Base-by-base conservation (phyloP, 192 early-diverging fungal species). In the Coemansia sp. region DNA sequence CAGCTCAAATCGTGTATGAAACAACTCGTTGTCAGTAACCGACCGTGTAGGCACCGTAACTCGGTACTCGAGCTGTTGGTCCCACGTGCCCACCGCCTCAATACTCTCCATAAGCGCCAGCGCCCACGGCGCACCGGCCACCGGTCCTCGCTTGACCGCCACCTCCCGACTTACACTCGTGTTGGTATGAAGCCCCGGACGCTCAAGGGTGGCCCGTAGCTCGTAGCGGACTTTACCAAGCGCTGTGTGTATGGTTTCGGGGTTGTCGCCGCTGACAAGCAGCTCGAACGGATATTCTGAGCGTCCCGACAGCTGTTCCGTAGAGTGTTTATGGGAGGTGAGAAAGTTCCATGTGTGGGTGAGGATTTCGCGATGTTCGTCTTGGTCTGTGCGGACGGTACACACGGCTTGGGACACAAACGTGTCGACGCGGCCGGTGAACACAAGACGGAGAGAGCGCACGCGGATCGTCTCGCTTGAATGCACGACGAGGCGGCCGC, bases 331-430 rank as follows among this genome's bases (percentile, higher is more conserved):
- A 55, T 79, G 72, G 9, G 67, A 37, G 29, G 72, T 65, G 15
- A 85, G 70, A 63, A 86, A 88, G 15, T 21, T 7, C 84, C 85
- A 87, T 25, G 75, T 54, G 35, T 87, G 84, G n/a, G 76, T 53
- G 15, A 83, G 53, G 21, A 88, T 48, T 32, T 67, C 65, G 21
- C 76, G 76, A 64, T 79, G 76, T 58, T 69, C 67, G 67, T 79
- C 70, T 19, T 66, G 79, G 67, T 24, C 76, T 63, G 22, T 59
- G 32, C 53, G 5, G 50, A 32, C 50, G 32, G 57, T 54, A 21
- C 62, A 43, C 19, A 72, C 47, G 70, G 68, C 69, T 67, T 85
- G 82, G 38, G 53, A 72, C 52, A 79, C 78, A 32, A 64, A 69
- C 9, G 85, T 59, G 37, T 77, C 75, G 25, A 81, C 66, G 35